A percentile compares a stretch with the other conserved stretches of the same genome.
These are phyloP conservation scores for Tetraselmis chui DNA, from an alignment of 139 green algal species.

Conservation along the genomic window DNA sequence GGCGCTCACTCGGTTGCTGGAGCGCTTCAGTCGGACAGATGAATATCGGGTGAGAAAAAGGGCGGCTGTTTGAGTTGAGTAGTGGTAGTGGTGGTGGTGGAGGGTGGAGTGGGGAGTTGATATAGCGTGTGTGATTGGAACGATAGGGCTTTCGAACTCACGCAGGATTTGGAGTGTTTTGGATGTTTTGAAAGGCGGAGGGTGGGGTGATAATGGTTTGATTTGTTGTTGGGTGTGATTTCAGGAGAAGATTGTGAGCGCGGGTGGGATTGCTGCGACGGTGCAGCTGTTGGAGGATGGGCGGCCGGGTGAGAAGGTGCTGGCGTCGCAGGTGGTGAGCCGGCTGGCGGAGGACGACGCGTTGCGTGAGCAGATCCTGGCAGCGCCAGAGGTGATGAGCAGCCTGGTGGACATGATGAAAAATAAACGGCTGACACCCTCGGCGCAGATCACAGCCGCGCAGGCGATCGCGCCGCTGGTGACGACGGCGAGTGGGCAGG, in stretches of 20 bases:
- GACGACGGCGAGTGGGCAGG: not conserved
- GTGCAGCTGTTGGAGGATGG: not conserved
- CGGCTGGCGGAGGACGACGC: not conserved
- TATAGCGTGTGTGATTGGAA: too few relatives aligned
- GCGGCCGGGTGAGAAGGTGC: not conserved
- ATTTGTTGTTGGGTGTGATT: too few relatives aligned
- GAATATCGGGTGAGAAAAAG: not conserved
- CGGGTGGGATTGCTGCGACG: not conserved
- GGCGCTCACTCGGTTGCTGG: not conserved
- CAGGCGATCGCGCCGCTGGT: not conserved
- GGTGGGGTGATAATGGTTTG: too few relatives aligned
- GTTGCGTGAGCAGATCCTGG: not conserved
- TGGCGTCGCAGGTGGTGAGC: not conserved
- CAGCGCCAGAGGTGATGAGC: not conserved
- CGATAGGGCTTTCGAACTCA: too few relatives aligned
- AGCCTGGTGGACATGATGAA: not conserved
- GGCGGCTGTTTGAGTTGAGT: too few relatives aligned
- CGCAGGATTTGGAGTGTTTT: too few relatives aligned
- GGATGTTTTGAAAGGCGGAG: too few relatives aligned
- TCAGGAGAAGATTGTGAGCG: not conserved
- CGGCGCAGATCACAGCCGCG: not conserved
- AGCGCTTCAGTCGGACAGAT: not conserved
- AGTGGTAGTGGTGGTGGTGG: too few relatives aligned
- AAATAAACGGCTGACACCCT: not conserved
- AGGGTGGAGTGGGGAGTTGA: too few relatives aligned